phyloP scores from a whole-genome alignment of 768 basidiomycete species.

The Podaxis mareebaensis region DNA sequence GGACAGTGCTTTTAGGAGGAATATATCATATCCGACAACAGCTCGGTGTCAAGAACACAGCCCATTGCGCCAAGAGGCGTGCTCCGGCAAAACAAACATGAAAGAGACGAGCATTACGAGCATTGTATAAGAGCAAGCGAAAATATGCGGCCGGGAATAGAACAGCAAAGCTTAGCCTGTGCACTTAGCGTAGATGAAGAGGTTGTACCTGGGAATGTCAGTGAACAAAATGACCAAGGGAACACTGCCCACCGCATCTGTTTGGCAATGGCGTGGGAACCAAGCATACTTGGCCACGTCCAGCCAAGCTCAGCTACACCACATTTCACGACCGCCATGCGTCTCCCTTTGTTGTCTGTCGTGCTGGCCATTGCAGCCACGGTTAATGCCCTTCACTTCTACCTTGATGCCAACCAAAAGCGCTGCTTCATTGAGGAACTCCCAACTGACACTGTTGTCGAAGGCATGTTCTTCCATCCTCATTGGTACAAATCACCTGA shows the following conservation, averaged over 20 bases:
- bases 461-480: slow-evolving; percentile 55
- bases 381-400: slow-evolving; percentile 88
- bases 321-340: slow-evolving; percentile 26
- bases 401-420: slow-evolving; percentile 91
- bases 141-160: no score
- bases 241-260: background rate
- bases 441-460: slow-evolving; percentile 92
- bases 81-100: background rate
- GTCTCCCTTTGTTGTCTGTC: slow-evolving; percentile 25
- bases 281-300: slow-evolving; percentile 27
- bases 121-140: background rate
- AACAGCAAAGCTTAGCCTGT: no score
- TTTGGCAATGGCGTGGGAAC: slow-evolving; percentile 18
- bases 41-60: background rate
- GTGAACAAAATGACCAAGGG: no score
- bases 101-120: background rate
- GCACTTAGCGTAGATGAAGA: no score
- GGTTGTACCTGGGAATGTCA: no score
- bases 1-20: background rate
- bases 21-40: background rate
- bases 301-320: background rate
- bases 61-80: background rate
- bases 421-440: slow-evolving; percentile 97
- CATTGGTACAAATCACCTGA: background rate
- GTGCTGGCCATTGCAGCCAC: slow-evolving; percentile 40